phyloP scores from a whole-genome alignment of 768 basidiomycete genomes.

The Lentinula edodes region DNA sequence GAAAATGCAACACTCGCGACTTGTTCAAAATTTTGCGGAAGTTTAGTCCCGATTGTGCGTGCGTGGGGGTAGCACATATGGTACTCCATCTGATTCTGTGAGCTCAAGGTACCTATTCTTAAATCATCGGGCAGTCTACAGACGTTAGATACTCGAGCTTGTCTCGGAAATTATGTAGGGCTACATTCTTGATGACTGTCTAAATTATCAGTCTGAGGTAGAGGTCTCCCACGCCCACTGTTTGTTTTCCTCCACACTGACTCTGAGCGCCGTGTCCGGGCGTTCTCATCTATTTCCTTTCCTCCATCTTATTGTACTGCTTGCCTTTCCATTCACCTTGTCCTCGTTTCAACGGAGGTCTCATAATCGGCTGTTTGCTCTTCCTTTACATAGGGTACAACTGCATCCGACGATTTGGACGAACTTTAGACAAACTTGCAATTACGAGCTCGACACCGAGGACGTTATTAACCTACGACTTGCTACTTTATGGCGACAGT shows the following conservation, averaged over 20 bases:
- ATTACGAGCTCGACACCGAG: background rate
- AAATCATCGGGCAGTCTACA: too few species aligned
- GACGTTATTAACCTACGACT: background rate
- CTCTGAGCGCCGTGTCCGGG: background rate
- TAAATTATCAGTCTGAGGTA: background rate
- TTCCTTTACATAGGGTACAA: background rate
- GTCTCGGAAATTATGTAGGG: too few species aligned
- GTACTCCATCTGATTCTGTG: too few species aligned
- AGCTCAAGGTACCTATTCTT: too few species aligned
- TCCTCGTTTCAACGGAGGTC: background rate
- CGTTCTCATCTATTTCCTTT: background rate
- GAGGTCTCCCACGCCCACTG: background rate
- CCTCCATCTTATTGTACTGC: background rate
- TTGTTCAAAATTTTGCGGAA: too few species aligned
- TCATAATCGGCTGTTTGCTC: background rate
- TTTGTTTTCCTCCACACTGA: background rate
- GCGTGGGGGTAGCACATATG: too few species aligned
- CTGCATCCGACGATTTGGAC: background rate
- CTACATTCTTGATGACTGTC: background rate
- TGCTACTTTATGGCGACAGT: constrained; percentile 27
- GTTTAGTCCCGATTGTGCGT: too few species aligned
- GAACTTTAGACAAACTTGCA: background rate
- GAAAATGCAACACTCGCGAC: too few species aligned
- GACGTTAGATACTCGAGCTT: too few species aligned
- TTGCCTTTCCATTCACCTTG: background rate